phyloP scores from a whole-genome alignment of 495 filamentous ascomycete species.

The Evernia prunastri region DNA sequence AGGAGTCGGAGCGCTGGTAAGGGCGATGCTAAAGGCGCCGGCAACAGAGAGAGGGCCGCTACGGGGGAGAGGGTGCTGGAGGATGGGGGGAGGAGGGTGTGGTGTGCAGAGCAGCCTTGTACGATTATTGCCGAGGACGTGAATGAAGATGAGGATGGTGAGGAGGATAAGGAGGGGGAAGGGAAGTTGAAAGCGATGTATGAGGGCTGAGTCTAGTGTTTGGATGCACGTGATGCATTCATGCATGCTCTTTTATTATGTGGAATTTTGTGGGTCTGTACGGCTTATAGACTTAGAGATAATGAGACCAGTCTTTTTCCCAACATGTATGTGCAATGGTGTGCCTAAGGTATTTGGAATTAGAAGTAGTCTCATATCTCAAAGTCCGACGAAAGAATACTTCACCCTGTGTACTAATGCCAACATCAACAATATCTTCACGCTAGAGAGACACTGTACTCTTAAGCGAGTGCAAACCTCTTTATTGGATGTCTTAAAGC shows the following conservation, averaged over 20 bases:
- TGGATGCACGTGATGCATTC: neutral
- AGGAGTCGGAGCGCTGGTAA: slow-evolving; percentile 31
- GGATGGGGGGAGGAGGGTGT: slow-evolving; percentile 59
- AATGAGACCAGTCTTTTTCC: neutral
- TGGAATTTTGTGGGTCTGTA: neutral
- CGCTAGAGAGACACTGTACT: neutral
- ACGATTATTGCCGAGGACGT: slow-evolving; percentile 46
- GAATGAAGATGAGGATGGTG: neutral
- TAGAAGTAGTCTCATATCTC: no score
- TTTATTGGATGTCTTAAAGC: neutral
- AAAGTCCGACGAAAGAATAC: no score
- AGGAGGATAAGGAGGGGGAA: neutral
- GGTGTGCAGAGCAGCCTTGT: slow-evolving; percentile 63
- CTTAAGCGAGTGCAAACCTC: neutral
- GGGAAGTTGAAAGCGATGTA: neutral
- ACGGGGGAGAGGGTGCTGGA: slow-evolving; percentile 32
- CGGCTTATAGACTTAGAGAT: neutral
- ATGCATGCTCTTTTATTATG: neutral
- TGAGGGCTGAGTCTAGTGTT: neutral
- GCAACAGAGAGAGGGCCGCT: slow-evolving; percentile 19
- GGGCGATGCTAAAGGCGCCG: slow-evolving; percentile 23
- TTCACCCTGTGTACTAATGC: no score
- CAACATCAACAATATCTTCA: neutral
- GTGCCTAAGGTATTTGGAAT: neutral
- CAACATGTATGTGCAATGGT: no score